These are phyloP conservation scores for Gossypium anomalum DNA, from an alignment of 345 rosid species.

Conservation along the genomic window DNA sequence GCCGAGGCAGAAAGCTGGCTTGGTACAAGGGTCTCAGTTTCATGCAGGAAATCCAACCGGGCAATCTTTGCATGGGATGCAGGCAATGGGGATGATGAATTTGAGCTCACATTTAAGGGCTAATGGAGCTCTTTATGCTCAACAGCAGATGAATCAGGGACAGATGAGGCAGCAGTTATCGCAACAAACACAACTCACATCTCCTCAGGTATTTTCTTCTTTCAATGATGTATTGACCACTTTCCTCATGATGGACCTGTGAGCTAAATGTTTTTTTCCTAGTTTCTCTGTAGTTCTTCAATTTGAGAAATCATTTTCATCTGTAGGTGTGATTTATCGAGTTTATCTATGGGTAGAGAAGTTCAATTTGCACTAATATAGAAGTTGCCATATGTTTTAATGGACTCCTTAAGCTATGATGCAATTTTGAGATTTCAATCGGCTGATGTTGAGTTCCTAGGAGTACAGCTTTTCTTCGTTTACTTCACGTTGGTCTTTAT, in stretches of 20 bases:
- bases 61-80: slow-evolving; percentile 82
- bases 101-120: slow-evolving; percentile 63
- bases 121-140: slow-evolving; percentile 63
- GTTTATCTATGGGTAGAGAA: neutral
- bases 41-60: slow-evolving; percentile 66
- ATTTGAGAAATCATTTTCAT: neutral
- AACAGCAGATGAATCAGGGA: slow-evolving; percentile 53
- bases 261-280: neutral
- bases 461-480: neutral
- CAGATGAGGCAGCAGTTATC: slow-evolving; percentile 77
- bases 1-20: slow-evolving; percentile 91
- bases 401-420: neutral
- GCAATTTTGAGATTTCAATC: neutral
- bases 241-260: neutral
- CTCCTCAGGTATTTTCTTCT: slow-evolving; percentile 55
- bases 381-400: neutral
- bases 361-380: neutral
- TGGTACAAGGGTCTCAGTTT: slow-evolving; percentile 75
- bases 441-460: neutral
- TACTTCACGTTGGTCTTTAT: neutral
- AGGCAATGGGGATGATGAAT: slow-evolving; percentile 85
- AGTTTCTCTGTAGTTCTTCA: neutral
- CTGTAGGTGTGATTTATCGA: neutral
- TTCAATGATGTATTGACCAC: neutral
- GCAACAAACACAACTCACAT: slow-evolving; percentile 58